phyloP scores from a whole-genome alignment of 768 basidiomycete genomes.

The Xerocomus brunneocitrinus region DNA sequence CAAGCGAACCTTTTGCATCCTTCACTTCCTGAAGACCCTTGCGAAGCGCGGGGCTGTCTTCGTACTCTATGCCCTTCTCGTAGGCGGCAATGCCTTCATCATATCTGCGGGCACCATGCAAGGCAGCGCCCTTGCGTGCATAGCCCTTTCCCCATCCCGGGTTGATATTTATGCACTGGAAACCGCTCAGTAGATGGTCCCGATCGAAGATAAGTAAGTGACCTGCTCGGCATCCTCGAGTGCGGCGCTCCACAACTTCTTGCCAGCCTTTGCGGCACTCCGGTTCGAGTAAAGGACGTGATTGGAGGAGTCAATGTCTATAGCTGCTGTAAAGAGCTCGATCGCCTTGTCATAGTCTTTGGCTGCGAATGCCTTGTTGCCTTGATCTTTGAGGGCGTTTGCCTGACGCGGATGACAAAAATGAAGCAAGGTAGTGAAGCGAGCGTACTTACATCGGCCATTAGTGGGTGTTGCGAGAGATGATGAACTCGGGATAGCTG shows the following conservation, averaged over 20 bases:
- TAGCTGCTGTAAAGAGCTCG: conserved; percentile 76
- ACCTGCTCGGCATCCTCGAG: conserved; percentile 91
- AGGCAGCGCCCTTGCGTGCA: conserved; percentile 87
- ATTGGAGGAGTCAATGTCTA: conserved; percentile 76
- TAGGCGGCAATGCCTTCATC: conserved; percentile 84
- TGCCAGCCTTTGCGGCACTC: conserved; percentile 86
- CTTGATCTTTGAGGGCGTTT: conserved; percentile 78
- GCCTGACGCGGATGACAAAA: conserved; percentile 34
- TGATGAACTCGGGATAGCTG: not conserved
- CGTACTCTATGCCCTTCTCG: conserved; percentile 74
- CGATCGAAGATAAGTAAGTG: not conserved
- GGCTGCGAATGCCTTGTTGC: conserved; percentile 93
- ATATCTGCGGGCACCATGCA: conserved; percentile 76
- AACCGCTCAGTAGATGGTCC: conserved; percentile 3
- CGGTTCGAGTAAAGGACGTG: conserved; percentile 92
- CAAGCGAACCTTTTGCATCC: conserved; percentile 66
- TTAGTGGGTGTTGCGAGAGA: conserved; percentile 7
- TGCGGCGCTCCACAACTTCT: conserved; percentile 71
- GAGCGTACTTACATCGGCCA: conserved; percentile 34
- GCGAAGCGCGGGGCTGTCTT: conserved; percentile 75
- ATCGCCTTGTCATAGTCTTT: conserved; percentile 90
- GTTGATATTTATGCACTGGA: conserved; percentile 73
- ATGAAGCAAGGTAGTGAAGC: not conserved
- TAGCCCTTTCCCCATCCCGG: conserved; percentile 88
- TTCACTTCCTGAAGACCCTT: conserved; percentile 89